These are phyloP conservation scores for Paecilomyces sp. DNA, from an alignment of 2,329 filamentous ascomycete species.

Conservation along the genomic window DNA sequence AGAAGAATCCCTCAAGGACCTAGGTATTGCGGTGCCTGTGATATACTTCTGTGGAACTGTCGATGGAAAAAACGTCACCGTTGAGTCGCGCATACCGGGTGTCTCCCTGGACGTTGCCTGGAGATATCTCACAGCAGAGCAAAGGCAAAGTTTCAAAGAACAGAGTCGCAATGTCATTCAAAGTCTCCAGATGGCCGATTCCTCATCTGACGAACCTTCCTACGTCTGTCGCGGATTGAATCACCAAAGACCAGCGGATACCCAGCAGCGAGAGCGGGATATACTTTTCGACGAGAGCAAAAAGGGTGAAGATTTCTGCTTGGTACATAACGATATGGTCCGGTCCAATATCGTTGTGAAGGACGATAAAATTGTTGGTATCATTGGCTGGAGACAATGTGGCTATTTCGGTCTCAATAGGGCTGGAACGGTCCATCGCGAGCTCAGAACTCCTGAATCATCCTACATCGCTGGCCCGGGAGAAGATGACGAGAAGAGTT, in stretches of 20 bases:
- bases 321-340: conserved; percentile 32
- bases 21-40: conserved; percentile 26
- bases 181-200: conserved; percentile 18
- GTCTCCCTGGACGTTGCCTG: conserved; percentile 33
- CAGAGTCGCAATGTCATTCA: conserved; percentile 30
- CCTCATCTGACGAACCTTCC: conserved; percentile 19
- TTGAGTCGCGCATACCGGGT: conserved; percentile 33
- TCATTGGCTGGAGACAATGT: conserved; percentile 32
- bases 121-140: conserved; percentile 25
- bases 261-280: conserved; percentile 19
- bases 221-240: conserved; percentile 28
- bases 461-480: conserved; percentile 6
- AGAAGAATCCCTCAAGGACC: conserved; percentile 22
- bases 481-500: conserved; percentile 8
- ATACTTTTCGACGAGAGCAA: conserved; percentile 24
- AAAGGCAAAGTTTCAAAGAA: conserved; percentile 26
- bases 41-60: conserved; percentile 31
- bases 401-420: conserved; percentile 32
- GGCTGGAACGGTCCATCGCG: conserved; percentile 25
- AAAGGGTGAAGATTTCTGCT: conserved; percentile 17
- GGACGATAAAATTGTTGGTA: conserved; percentile 28
- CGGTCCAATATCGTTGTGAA: conserved; percentile 32
- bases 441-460: conserved; percentile 19
- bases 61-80: conserved; percentile 31
- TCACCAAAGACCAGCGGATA: conserved; percentile 15